Percentiles rank a stretch among this genome's conserved stretches.
Conservation (phyloP, 2,329 filamentous ascomycete genomes). For the Tricladium varicosporioides region DNA sequence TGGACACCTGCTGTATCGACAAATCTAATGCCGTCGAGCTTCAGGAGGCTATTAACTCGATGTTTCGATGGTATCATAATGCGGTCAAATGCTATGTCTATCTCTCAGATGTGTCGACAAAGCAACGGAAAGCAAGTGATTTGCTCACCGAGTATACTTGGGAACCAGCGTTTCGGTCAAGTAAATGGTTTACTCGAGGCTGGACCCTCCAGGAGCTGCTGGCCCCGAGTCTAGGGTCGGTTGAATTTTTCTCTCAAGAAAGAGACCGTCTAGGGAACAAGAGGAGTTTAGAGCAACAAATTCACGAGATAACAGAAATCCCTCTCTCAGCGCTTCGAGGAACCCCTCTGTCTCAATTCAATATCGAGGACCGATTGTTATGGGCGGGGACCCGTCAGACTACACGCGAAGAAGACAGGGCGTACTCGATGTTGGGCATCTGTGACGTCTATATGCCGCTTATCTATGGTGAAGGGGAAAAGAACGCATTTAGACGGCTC, state of each 20-base stretch:
- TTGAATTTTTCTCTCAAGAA: constrained; percentile 15
- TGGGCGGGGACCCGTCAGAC: constrained; percentile 39
- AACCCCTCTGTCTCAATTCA: constrained; percentile 7
- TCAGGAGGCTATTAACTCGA: too few species aligned
- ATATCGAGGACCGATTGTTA: constrained; percentile 29
- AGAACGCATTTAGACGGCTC: constrained; percentile 34
- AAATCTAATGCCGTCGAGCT: too few species aligned
- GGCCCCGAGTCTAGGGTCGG: constrained; percentile 2
- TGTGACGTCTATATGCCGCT: constrained; percentile 38
- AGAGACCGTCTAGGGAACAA: constrained; percentile 11
- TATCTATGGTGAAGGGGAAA: constrained; percentile 22
- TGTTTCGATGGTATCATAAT: background rate
- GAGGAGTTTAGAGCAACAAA: constrained; percentile 5
- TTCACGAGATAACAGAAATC: constrained; percentile 14
- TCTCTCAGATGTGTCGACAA: background rate
- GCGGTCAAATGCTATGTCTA: constrained; percentile 2
- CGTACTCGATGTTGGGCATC: constrained; percentile 44
- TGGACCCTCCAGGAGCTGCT: background rate
- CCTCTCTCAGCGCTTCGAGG: constrained; percentile 6
- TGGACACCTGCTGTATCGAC: too few species aligned
- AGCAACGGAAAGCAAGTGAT: background rate
- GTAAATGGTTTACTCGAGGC: background rate
- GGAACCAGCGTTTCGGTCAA: constrained; percentile 1
- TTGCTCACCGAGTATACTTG: background rate
- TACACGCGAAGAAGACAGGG: constrained; percentile 39